These are phyloP conservation scores for Chaetomium cochliodes DNA, from an alignment of 495 filamentous ascomycete genomes.

Conservation along the genomic window DNA sequence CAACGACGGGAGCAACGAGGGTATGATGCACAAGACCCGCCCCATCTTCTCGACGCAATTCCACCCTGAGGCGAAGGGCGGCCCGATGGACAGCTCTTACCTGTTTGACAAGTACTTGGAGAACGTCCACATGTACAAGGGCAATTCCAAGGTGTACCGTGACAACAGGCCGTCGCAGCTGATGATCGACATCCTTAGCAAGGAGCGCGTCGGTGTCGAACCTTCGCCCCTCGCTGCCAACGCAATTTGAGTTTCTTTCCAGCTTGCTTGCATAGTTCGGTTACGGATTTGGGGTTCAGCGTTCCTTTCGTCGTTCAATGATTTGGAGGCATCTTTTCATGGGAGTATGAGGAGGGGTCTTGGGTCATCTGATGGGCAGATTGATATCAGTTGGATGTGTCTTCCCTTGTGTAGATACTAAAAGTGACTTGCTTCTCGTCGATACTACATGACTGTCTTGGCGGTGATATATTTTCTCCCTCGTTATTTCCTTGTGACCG, in stretches of 20 bases:
- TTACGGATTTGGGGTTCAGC: constrained; percentile 15
- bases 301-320: constrained; percentile 8
- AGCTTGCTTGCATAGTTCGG: constrained; percentile 9
- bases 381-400: not conserved
- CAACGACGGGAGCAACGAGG: constrained; percentile 93
- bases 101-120: constrained; percentile 95
- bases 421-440: constrained; percentile 3
- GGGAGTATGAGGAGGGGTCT: not conserved
- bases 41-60: constrained; percentile 99
- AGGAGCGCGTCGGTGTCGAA: constrained; percentile 89
- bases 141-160: constrained; percentile 65
- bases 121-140: constrained; percentile 84
- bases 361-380: constrained; percentile 3
- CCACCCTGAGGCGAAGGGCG: constrained; percentile 96
- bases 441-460: not conserved
- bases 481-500: too few relatives aligned
- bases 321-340: not conserved
- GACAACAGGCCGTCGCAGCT: constrained; percentile 83
- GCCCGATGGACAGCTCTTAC: constrained; percentile 88
- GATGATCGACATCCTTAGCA: constrained; percentile 84
- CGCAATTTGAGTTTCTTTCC: constrained; percentile 30
- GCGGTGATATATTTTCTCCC: not conserved
- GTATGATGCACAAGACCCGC: constrained; percentile 90
- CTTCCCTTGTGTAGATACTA: not conserved
- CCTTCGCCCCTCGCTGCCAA: constrained; percentile 54